Percentiles rank a stretch among this genome's conserved stretches.
phyloP scores from a whole-genome alignment of 2,329 filamentous ascomycete species.

The Microsporum audouinii region DNA sequence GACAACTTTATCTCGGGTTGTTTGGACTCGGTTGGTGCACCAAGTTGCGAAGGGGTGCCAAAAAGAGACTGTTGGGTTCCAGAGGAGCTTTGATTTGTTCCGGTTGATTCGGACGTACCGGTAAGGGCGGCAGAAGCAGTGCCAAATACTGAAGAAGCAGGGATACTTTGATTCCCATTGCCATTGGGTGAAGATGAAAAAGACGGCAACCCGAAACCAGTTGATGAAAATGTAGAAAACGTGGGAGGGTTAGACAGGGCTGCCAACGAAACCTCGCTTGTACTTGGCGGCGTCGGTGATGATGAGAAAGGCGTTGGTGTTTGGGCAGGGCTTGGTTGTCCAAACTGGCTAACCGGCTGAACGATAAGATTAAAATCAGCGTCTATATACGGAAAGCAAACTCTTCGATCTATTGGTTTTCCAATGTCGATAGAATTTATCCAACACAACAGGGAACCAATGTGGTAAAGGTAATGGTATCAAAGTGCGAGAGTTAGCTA shows the following conservation, averaged over 20 bases:
- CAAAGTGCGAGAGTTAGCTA: neutral
- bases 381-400: neutral
- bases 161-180: neutral
- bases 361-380: neutral
- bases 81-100: no score
- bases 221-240: neutral
- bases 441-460: neutral
- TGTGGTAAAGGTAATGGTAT: neutral
- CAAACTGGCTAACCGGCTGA: slow-evolving; percentile 4
- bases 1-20: neutral
- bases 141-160: neutral
- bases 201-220: neutral
- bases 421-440: neutral
- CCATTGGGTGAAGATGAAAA: neutral
- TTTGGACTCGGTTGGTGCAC: neutral
- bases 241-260: neutral
- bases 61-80: neutral
- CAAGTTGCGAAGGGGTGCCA: neutral
- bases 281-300: neutral
- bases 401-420: neutral
- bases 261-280: neutral
- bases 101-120: neutral
- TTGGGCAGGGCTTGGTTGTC: slow-evolving; percentile 7
- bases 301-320: neutral
- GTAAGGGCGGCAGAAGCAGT: neutral